Percentiles rank a stretch among this genome's conserved stretches.
Conservation (phyloP, 805 yeast species). For the Candida maltosa region DNA sequence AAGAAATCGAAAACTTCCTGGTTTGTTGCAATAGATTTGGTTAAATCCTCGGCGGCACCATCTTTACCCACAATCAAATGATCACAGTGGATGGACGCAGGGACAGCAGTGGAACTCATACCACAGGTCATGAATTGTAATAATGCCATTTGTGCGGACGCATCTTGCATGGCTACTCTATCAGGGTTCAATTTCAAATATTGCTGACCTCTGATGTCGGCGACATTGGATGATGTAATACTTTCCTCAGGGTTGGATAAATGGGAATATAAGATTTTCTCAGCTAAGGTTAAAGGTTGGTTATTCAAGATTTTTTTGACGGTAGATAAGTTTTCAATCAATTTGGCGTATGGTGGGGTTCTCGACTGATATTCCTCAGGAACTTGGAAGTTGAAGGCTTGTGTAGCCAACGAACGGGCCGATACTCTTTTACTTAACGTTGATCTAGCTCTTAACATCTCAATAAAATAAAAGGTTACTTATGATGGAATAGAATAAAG, state of each 20-base stretch:
- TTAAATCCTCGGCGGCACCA: constrained; percentile 84
- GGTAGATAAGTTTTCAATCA: constrained; percentile 56
- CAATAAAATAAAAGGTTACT: constrained; percentile 1
- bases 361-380: constrained; percentile 65
- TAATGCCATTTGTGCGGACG: constrained; percentile 99
- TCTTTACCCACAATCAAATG: constrained; percentile 96
- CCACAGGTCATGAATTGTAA: constrained; percentile 98
- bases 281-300: constrained; percentile 86
- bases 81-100: constrained; percentile 96
- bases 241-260: constrained; percentile 83
- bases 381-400: constrained; percentile 29
- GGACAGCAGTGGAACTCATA: constrained; percentile 81
- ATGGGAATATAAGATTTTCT: constrained; percentile 91
- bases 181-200: constrained; percentile 94
- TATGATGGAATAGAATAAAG: not conserved
- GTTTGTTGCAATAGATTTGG: constrained; percentile 77
- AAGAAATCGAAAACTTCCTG: constrained; percentile 94
- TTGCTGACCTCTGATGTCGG: constrained; percentile 75
- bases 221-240: constrained; percentile 47
- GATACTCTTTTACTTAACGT: not conserved
- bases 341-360: constrained; percentile 84
- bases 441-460: constrained; percentile 9
- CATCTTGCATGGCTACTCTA: constrained; percentile 99
- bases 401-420: constrained; percentile 26
- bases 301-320: constrained; percentile 60